phyloP scores from a whole-genome alignment of 1,284 basidiomycete species.

The Rhizoctonia solani region DNA sequence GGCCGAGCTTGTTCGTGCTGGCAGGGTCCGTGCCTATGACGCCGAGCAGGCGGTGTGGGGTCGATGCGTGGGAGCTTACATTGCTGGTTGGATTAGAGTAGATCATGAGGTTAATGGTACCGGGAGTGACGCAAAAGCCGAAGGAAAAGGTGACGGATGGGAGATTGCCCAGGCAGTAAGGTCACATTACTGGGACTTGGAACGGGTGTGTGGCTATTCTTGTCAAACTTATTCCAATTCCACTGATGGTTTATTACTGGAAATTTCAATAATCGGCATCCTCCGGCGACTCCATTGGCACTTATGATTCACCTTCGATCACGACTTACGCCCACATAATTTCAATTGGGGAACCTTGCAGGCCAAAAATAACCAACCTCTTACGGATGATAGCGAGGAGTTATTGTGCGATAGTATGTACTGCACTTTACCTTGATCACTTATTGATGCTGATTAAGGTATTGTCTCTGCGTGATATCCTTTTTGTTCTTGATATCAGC shows the following conservation, averaged over 20 bases:
- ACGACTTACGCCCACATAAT: background rate
- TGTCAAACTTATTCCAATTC: background rate
- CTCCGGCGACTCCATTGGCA: too few species aligned
- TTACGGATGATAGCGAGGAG: slow-evolving; percentile 75
- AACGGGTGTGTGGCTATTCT: slow-evolving; percentile 55
- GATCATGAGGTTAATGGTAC: slow-evolving; percentile 47
- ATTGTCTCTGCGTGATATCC: background rate
- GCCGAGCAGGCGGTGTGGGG: slow-evolving; percentile 69
- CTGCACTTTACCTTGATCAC: slow-evolving; percentile 39
- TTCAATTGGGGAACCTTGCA: too few species aligned
- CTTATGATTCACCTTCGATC: background rate
- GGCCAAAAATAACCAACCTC: slow-evolving; percentile 48
- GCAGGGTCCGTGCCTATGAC: slow-evolving; percentile 61
- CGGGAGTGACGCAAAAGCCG: slow-evolving; percentile 46
- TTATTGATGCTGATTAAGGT: background rate
- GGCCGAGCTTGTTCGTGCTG: slow-evolving; percentile 65
- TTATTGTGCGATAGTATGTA: slow-evolving; percentile 75
- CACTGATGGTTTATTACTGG: background rate
- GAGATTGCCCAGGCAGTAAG: slow-evolving; percentile 67
- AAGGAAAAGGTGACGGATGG: slow-evolving; percentile 47
- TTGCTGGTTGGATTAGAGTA: slow-evolving; percentile 64
- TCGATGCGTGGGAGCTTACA: slow-evolving; percentile 70
- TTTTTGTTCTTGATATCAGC: slow-evolving; percentile 41
- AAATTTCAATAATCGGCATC: too few species aligned
- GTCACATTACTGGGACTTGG: slow-evolving; percentile 75